Base-by-base conservation (phyloP, 2,329 filamentous ascomycete species). In the Cladosporium sphaerospermum region DNA sequence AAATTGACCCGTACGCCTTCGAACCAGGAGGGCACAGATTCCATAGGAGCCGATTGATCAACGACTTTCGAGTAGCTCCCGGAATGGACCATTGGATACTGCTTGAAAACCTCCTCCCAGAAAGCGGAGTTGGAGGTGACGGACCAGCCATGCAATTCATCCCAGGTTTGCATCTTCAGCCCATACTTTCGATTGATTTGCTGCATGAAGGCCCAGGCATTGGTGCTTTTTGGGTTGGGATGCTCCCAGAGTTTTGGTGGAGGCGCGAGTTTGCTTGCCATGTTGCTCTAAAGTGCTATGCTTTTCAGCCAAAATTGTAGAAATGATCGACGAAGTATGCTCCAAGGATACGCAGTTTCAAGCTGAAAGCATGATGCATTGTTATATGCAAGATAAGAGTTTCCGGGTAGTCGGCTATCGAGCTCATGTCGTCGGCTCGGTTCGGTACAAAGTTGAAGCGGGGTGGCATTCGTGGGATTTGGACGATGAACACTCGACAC, bases 21-120 rank as follows among this genome's bases (percentile, higher is more conserved):
- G 67, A 93, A 95, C 89, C 89, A 95, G 39, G 75, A 71, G 0
- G 89, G 89, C 4, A 92, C 77, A 13, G 75, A 74, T 56, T 89
- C 84, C 67, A 95, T 88, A 1, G 83, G 81, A 1, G 79, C 75
- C 0, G 73, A 74, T 61, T 88, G 84, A 64, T 95, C 87, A 3
- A 93, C 83, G 1, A 86, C 67, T 59, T 67, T 48, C 14, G 45
- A 48, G 56, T 65, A 64, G 3, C 67, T 70, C 31, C 87, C 87
- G 34, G 78, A 75, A 61, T 89, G 75, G 57, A 90, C 82, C 53
- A 85, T 71, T 45, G 78, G 75, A 56, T 79, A 72, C 49, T 75
- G 76, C 19, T 80, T 72, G 71, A 87, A 88, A 45, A 84, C 69
- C 56, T 82, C 78, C 6, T 75, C 73, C 75, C 81, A 90, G 71